phyloP scores from a whole-genome alignment of 1,284 basidiomycete species.

The Ustilago hordei region DNA sequence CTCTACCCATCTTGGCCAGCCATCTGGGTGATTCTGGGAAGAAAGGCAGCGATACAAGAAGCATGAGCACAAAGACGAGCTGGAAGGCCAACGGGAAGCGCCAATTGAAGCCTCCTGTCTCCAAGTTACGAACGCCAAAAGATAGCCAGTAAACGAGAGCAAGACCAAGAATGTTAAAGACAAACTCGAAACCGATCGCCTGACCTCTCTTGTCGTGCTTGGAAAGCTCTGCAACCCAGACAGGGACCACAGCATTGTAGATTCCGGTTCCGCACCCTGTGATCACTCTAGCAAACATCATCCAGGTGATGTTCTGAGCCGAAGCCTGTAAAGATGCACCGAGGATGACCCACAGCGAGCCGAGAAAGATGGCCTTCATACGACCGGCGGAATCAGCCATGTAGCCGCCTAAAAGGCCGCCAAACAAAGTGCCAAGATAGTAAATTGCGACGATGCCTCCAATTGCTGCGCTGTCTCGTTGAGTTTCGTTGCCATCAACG shows the following conservation, averaged over 20 bases:
- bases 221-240: constrained; percentile 25
- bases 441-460: constrained; percentile 32
- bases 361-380: constrained; percentile 35
- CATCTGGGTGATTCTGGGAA: constrained; percentile 37
- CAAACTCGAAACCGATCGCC: constrained; percentile 32
- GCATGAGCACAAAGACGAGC: constrained; percentile 30
- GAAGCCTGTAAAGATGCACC: constrained; percentile 25
- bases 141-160: constrained; percentile 35
- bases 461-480: constrained; percentile 21
- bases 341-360: constrained; percentile 32
- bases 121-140: constrained; percentile 20
- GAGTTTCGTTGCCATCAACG: constrained; percentile 23
- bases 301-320: constrained; percentile 33
- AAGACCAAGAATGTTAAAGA: constrained; percentile 26
- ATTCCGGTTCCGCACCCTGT: constrained; percentile 21
- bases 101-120: constrained; percentile 34
- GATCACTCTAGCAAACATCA: constrained; percentile 19
- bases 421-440: constrained; percentile 29
- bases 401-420: constrained; percentile 29
- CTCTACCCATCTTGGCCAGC: constrained; percentile 38
- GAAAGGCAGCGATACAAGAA: constrained; percentile 23
- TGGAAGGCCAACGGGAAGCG: constrained; percentile 35
- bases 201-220: constrained; percentile 29
- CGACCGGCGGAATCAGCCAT: constrained; percentile 33
- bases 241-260: constrained; percentile 23